Evolutionary conservation across 495 filamentous ascomycete genomes (phyloP), one percentile per base, ranked within the genome.

Genomic region (Daldinia decipiens): DNA sequence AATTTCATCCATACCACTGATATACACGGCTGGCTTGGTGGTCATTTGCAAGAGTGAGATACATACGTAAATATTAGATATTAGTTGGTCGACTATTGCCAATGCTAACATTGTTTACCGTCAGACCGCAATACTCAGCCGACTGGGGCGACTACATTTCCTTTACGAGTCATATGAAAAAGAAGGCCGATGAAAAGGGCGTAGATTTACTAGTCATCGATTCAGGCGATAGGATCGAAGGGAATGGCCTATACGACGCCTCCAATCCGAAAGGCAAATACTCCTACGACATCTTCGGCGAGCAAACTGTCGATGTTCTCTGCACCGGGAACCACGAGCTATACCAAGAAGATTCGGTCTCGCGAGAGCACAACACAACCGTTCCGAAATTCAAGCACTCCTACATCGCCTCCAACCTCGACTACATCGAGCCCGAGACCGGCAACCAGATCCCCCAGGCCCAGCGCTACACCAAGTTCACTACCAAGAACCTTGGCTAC

Each of bases 121-220:
- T 5, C 72, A 93, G 90, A 80, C 83, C 93, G 1, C 93, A 93
- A 27, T 99, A 92, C 78, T 94, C 93, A 15, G 96, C 93, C 39
- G 95, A 98, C 77, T 98, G 95, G 92, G 95, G 95, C 38, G 95
- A 99, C 81, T 99, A 98, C 79, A 86, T 98, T 71, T 98, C 95
- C 9, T 97, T 99, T 74, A 88, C 94, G 21, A 80, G 88, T 34
- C 93, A 93, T 71, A 88, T 99, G 85, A 90, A 88, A 26, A 82
- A 87, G 70, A 89, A 86, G 76, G 92, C 93, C 24, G 92, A 98
- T 74, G 83, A 87, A 3, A 84, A 89, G 43, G 93, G 92, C 21
- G 87, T 88, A 32, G 95, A 99, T 78, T 80, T 99, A 26, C 81
- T 98, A 24, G 87, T 99, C 24, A 85, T 99, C 65, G 95, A 99